Base-by-base conservation (phyloP, 345 rosid species). In the Geranium brycei region DNA sequence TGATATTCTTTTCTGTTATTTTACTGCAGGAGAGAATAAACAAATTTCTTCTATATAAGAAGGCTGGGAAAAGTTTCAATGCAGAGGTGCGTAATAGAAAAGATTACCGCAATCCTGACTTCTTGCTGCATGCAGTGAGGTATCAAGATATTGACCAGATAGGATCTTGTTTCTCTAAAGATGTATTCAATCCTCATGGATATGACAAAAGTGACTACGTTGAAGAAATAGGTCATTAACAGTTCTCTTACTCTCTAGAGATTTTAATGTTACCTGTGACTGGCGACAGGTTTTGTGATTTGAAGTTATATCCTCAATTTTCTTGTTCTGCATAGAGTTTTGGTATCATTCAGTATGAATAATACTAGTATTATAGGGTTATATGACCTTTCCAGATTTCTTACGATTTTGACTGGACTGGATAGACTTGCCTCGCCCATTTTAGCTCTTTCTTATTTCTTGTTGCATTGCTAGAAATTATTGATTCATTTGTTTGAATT, bases 41-140 rank as follows among this genome's bases (percentile, higher is more conserved):
- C 63, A 90, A 86, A 80, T 93, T 93, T 80, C 76, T 93, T 62
- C 70, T 80, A 28, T 79, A 88, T 72, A 93, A 88, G 68, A 85
- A 76, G 75, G 75, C 82, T 69, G 99, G 99, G 56, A 91, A 86
- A 73, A 91, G 99, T 71, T 93, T 91, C 80, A 93, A 91, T 77
- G 81, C 89, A 12, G 99, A 93, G 74, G 97, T 93, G 40, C 83
- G 97, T 58, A 91, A 91, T 82, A 87, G 84, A 68, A 93, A 93
- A 78, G 97, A 88, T 69, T 93, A 93, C 65, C 78, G 99, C 66
- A 93, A 91, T 69, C 99, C 96, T 1, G 97, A 91, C 71, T 93
- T 93, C 70, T 78, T 91, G 71, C 77, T 88, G 65, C 96, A 93
- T 69, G 97, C 96, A 0, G 99, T 93, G 68, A 84, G 85, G 73